Evolutionary conservation across 352 stramenopile genomes (phyloP).

Genomic region (Globisporangium alternatum): DNA sequence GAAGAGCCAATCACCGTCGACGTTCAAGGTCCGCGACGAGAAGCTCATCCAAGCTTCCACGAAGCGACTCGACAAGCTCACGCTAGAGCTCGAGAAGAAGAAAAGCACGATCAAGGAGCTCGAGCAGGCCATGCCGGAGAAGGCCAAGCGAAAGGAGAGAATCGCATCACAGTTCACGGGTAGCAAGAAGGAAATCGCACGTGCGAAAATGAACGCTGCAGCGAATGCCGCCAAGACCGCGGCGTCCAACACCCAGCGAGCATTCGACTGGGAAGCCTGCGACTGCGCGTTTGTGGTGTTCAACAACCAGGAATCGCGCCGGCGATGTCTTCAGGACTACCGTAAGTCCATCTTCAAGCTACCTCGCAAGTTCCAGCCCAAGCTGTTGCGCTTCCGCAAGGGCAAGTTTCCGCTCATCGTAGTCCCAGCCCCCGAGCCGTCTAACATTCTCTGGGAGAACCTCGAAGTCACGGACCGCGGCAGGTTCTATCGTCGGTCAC

Average conservation of each 20-base stretch:
- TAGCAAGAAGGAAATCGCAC: background rate
- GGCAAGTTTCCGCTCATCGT: conserved; percentile 48
- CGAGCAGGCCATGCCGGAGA: conserved; percentile 24
- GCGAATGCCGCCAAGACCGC: conserved; percentile 23
- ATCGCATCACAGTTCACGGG: background rate
- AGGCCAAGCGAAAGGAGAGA: conserved; percentile 12
- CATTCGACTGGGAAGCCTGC: conserved; percentile 58
- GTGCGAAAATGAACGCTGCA: background rate
- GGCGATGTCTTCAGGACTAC: conserved; percentile 76
- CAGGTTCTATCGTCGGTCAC: conserved; percentile 55
- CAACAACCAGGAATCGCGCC: conserved; percentile 79
- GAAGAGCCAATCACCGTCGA: conserved; percentile 16
- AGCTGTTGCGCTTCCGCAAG: conserved; percentile 55
- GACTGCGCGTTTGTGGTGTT: conserved; percentile 88
- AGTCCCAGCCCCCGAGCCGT: conserved; percentile 59
- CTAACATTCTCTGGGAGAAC: conserved; percentile 89
- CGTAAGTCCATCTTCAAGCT: conserved; percentile 38
- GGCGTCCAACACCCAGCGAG: conserved; percentile 17
- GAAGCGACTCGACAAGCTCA: conserved; percentile 30
- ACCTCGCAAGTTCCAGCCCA: conserved; percentile 44
- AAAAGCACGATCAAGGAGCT: conserved; percentile 64
- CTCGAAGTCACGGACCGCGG: conserved; percentile 62
- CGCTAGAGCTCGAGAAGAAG: conserved; percentile 40
- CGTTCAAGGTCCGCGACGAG: conserved; percentile 34
- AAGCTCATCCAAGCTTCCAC: conserved; percentile 30